These are phyloP conservation scores for Flaveria trinervia DNA, from an alignment of 129 eudicot species.

Conservation along the genomic window DNA sequence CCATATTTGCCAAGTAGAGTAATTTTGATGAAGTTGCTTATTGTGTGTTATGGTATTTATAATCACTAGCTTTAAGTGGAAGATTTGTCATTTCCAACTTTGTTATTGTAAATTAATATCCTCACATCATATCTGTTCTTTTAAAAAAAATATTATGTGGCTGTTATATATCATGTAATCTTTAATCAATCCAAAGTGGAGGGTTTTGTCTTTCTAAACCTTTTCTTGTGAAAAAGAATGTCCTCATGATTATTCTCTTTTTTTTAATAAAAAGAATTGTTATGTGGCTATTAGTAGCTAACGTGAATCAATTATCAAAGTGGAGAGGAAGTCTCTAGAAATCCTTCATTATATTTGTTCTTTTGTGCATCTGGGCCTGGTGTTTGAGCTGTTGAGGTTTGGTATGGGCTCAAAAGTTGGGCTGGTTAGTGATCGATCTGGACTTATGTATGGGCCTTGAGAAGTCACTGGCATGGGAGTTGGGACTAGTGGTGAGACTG, in stretches of 20 bases:
- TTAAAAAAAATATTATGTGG: constrained; percentile 11
- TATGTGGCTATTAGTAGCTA: constrained; percentile 21
- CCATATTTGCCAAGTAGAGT: constrained; percentile 19
- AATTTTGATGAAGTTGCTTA: constrained; percentile 14
- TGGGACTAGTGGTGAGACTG: not conserved
- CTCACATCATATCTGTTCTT: not conserved
- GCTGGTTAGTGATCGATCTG: not conserved
- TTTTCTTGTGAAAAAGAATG: not conserved
- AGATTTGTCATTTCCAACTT: not conserved
- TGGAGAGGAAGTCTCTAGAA: not conserved
- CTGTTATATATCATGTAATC: not conserved
- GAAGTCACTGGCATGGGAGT: not conserved
- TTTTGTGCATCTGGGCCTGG: not conserved
- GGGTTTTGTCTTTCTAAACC: not conserved
- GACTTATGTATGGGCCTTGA: constrained; percentile 14
- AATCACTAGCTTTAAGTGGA: constrained; percentile 9
- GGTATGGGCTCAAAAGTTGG: not conserved
- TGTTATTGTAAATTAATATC: not conserved
- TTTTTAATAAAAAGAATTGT: not conserved
- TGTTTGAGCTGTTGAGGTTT: not conserved
- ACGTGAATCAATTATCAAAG: constrained; percentile 15
- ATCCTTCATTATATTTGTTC: not conserved
- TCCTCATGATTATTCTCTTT: not conserved
- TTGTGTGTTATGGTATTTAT: constrained; percentile 23
- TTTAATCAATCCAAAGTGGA: constrained; percentile 15